These are phyloP conservation scores for Trametes cubensis DNA, from an alignment of 768 basidiomycete species.

Conservation along the genomic window DNA sequence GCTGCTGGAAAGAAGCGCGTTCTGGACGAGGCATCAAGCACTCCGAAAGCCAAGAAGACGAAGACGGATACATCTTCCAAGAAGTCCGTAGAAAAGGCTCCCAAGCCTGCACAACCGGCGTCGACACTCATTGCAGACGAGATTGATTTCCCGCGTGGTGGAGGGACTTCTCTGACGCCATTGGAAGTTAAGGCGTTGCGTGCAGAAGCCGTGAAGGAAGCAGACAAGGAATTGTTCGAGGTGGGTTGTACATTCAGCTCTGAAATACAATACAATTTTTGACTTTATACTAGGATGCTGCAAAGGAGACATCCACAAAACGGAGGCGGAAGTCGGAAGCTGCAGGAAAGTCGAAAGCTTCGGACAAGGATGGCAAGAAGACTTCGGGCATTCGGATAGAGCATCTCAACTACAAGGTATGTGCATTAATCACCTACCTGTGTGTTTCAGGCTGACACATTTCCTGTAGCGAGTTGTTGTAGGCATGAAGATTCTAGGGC, in stretches of 20 bases:
- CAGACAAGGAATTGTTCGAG: conserved; percentile 76
- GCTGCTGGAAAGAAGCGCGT: conserved; percentile 62
- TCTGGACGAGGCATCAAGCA: conserved; percentile 53
- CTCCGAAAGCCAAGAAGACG: conserved; percentile 61
- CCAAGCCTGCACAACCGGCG: conserved; percentile 36
- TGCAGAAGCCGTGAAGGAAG: conserved; percentile 84
- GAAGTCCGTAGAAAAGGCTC: conserved; percentile 31
- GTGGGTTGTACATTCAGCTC: conserved; percentile 39
- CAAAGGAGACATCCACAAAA: conserved; percentile 43
- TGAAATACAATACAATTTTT: neutral
- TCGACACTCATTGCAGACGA: conserved; percentile 62
- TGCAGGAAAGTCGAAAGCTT: conserved; percentile 33
- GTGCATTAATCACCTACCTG: conserved; percentile 6
- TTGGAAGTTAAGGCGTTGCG: conserved; percentile 85
- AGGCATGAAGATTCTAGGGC: conserved; percentile 89
- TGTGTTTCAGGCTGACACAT: conserved; percentile 8
- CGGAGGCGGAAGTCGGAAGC: conserved; percentile 52
- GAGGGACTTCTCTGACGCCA: conserved; percentile 86
- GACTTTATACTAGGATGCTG: conserved; percentile 37
- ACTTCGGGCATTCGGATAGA: conserved; percentile 74
- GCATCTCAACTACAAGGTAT: conserved; percentile 91
- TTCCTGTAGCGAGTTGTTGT: conserved; percentile 63
- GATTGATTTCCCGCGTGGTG: conserved; percentile 94
- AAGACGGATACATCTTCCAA: conserved; percentile 46
- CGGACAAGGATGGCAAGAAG: conserved; percentile 44